Evolutionary conservation across 2,329 filamentous ascomycete species (phyloP), one percentile per base, ranked within the genome.

Genomic region (Beauveria sp.): DNA sequence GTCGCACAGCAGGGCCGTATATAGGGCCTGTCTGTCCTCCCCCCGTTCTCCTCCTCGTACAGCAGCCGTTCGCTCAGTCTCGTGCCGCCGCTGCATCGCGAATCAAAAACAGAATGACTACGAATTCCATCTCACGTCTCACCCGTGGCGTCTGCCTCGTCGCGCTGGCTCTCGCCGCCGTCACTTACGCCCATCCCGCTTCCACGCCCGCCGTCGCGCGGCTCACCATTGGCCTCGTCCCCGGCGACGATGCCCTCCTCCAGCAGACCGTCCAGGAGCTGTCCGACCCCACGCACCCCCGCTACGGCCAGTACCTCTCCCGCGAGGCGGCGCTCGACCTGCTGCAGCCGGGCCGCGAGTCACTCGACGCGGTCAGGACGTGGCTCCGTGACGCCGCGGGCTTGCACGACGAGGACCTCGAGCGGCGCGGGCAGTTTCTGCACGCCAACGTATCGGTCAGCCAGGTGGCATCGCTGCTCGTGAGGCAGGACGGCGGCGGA

Each of bases 231-330:
- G 69, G 68, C 18, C 65, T 75, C 16, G 63, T 67, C 5, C 63
- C 71, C 2, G 63, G 69, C 43, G 65, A 68, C 45, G 60, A 64
- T 1, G 51, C 67, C 1, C 49, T 66, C 2, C 61, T 84, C 28
- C 79, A 81, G 60, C 69, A 75, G 53, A 74, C 76, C 2, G 70
- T 84, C 12, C 64, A 77, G 49, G 73, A 79, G 24, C 76, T 83
- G 64, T 81, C 81, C 2, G 78, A 80, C 0, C 81, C 81, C 0
- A 72, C 70, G 5, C 73, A 79, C 61, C 61, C 68, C 1, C 74
- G 72, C 20, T 83, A 83, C 62, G 81, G 82, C 20, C 73, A 76
- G 49, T 76, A 83, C 64, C 75, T 82, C 65, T 71, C 74, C 18
- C 75, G 78, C 8, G 73, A 79, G 10, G 77, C 81, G 63, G 77